phyloP scores from a whole-genome alignment of 2,329 filamentous ascomycete species.

The Geosmithia putterillii region DNA sequence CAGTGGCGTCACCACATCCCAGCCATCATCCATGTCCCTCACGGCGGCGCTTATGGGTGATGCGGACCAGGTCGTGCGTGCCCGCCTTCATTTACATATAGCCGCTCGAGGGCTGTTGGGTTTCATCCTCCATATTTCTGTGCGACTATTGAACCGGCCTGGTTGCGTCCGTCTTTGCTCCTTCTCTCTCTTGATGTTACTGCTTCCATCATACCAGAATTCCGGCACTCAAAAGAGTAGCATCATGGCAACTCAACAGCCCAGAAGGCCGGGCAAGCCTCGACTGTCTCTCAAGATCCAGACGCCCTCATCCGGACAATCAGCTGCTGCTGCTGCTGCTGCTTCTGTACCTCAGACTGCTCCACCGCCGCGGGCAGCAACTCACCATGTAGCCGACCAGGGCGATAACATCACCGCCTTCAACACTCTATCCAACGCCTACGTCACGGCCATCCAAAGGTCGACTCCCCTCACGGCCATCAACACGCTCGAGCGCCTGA shows the following conservation, averaged over 20 bases:
- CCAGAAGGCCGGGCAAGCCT: conserved; percentile 29
- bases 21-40: no score
- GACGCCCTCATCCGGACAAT: conserved; percentile 17
- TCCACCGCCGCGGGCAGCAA: conserved; percentile 11
- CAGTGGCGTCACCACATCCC: no score
- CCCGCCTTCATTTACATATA: no score
- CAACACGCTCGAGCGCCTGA: conserved; percentile 23
- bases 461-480: conserved; percentile 40
- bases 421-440: conserved; percentile 55
- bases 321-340: neutral
- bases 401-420: conserved; percentile 50
- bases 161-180: no score
- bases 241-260: conserved; percentile 23
- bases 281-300: conserved; percentile 45
- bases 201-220: no score
- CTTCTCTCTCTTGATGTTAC: no score
- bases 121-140: no score
- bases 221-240: neutral
- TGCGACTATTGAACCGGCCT: no score
- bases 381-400: conserved; percentile 31
- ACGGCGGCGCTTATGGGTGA: no score
- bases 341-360: conserved; percentile 20
- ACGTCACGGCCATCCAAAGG: conserved; percentile 49
- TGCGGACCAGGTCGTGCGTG: no score
- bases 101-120: no score